These are phyloP conservation scores for Neurospora sp. DNA, from an alignment of 495 filamentous ascomycete species.

Conservation along the genomic window DNA sequence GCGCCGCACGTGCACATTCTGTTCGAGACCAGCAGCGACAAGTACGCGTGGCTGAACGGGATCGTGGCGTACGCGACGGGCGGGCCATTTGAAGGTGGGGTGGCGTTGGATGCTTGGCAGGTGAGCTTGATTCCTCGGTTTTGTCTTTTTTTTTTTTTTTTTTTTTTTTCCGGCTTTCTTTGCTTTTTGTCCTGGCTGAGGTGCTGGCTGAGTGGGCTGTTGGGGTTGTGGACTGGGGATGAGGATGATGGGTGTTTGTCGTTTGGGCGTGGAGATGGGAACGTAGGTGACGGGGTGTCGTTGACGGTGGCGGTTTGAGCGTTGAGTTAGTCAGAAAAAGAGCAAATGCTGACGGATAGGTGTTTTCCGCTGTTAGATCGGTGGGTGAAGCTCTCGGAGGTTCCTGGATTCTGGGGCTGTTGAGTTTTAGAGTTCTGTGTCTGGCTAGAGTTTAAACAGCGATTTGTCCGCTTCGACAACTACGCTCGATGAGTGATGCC, in stretches of 20 bases:
- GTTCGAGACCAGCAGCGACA: constrained; percentile 13
- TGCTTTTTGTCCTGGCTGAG: neutral
- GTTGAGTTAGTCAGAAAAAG: neutral
- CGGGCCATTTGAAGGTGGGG: constrained; percentile 3
- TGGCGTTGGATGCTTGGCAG: constrained; percentile 18
- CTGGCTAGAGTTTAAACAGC: neutral
- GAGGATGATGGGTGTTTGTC: neutral
- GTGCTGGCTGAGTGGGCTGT: neutral
- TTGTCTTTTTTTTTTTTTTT: neutral
- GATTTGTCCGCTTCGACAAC: neutral
- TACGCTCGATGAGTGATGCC: neutral
- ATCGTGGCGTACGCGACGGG: constrained; percentile 5
- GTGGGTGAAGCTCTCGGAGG: neutral
- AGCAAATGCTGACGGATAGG: neutral
- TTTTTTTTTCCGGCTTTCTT: neutral
- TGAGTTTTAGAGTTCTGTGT: neutral
- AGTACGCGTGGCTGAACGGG: constrained; percentile 11
- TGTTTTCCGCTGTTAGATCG: neutral
- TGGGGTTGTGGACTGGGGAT: neutral
- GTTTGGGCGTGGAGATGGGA: neutral
- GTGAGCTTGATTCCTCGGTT: constrained; percentile 24
- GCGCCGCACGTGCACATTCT: constrained; percentile 9
- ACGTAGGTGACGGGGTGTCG: too few species aligned
- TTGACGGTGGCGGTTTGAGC: neutral
- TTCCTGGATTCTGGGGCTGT: neutral